Evolutionary conservation across 1,284 basidiomycete genomes (phyloP), one percentile per base, ranked within the genome.

Genomic region (Ganoderma multipileum): DNA sequence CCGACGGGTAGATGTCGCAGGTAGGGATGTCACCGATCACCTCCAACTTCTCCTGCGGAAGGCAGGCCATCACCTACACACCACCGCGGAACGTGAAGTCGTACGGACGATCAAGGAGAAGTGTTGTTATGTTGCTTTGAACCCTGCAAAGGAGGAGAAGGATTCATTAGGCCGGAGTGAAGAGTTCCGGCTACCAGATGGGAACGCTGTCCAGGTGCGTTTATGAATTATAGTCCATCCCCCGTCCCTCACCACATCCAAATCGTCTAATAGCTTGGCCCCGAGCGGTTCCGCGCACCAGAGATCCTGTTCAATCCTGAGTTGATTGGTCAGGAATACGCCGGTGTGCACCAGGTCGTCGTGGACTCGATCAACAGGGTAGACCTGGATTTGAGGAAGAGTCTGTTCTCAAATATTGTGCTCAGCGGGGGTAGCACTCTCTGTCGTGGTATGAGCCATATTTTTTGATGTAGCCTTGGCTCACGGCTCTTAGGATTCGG

Each of bases 281-380:
- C 94, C 44, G 98, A 99, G 82, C 91, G 98, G 58, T 99, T 98
- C 87, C 90, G 96, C 72, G 97, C 98, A 3, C 96, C 98, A 42
- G 98, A 99, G 79, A 97, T 99, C 70, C 83, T 99, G 61, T 99
- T 99, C 85, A 98, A 98, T 79, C 98, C 98, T 23, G 97, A 99
- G 79, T 83, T 99, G 57, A 92, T 99, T 71, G 98, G 98, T 4
- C 92, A 95, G 74, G 98, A 99, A 80, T 97, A 98, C 79, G 92
- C 95, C 28, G 98, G 98, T 59, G 96, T 99, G 23, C 98, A 99
- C 79, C 97, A 99, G 81, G 95, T 98, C 38, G 90, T 96, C 20
- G 93, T 95, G 20, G 94, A 96, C 80, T 94, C 94, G 6, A 95
- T 96, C 76, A 92, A 89, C 79, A 86, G 94, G 42, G 93, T 94